phyloP scores from a whole-genome alignment of 306 rosid species.

The Benincasa hispida region DNA sequence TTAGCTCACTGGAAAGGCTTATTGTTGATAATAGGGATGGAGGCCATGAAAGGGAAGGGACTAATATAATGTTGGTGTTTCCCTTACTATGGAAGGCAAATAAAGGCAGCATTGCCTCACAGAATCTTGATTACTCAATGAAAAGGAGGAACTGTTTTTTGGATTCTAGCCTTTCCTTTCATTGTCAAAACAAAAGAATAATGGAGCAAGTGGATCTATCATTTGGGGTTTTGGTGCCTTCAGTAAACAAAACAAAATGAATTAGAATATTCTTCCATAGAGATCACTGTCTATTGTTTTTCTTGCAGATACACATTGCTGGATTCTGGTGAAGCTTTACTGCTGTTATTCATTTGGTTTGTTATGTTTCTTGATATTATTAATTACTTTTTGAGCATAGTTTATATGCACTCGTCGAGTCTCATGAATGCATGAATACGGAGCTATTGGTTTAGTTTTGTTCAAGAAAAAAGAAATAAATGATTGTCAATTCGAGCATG shows the following conservation, averaged over 20 bases:
- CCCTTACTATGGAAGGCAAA: conserved; percentile 1
- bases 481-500: no score
- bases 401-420: background rate
- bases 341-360: background rate
- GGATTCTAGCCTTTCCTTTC: background rate
- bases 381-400: background rate
- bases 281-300: background rate
- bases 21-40: background rate
- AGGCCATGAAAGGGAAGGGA: background rate
- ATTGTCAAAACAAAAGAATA: background rate
- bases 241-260: background rate
- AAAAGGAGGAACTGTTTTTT: background rate
- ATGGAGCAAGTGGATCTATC: background rate
- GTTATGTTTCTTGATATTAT: background rate
- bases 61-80: background rate
- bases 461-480: no score
- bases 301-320: background rate
- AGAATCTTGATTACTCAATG: background rate
- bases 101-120: background rate
- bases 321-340: background rate
- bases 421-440: no score
- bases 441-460: no score
- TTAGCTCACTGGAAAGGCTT: background rate
- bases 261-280: background rate
- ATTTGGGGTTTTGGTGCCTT: background rate